Base-by-base conservation (phyloP, 306 rosid genomes). In the Prunus mira region DNA sequence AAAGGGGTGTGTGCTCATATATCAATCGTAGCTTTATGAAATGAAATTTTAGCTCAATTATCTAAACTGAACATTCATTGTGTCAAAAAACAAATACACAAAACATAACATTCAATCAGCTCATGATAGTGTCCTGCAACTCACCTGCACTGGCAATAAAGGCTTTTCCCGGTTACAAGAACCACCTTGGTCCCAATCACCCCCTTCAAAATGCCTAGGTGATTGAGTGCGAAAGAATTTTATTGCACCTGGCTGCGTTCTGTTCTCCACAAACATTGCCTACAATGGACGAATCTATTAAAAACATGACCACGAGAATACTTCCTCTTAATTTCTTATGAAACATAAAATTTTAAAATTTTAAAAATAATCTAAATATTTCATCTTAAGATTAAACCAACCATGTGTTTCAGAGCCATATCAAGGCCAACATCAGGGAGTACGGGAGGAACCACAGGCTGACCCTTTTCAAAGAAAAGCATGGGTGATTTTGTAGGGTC, bases 101-200 rank as follows among this genome's bases (percentile, higher is more conserved):
- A 41, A 14, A 14, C 6, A 18, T n/a, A 60, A 56, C 30, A 27
- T 47, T 65, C 6, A 22, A 43, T 17, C 19, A 4, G 51, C 45
- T 52, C 22, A 46, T 45, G n/a, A 66, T 41, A 63, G 65, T 30
- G 28, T 52, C 34, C 73, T 50, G 28, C 46, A 28, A 75, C 71
- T 10, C 65, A 90, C 97, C 97, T 89, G 93, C 67, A 80, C 88
- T 7, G 86, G 61, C 15, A 73, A 80, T 30, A 95, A 79, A 75
- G 98, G 98, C 45, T 38, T 81, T 65, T 75, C 74, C 67, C 87
- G 82, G 78, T 71, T 87, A 80, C 98, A 95, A 70, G 89, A 82
- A 79, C 98, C 97, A 76, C 97, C 97, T 75, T 88, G 90, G 87
- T 92, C 78, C 98, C 98, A 95, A 62, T 92, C 96, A 73, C 97